phyloP scores from a whole-genome alignment of 345 rosid genomes.

The Citrus hindsii region DNA sequence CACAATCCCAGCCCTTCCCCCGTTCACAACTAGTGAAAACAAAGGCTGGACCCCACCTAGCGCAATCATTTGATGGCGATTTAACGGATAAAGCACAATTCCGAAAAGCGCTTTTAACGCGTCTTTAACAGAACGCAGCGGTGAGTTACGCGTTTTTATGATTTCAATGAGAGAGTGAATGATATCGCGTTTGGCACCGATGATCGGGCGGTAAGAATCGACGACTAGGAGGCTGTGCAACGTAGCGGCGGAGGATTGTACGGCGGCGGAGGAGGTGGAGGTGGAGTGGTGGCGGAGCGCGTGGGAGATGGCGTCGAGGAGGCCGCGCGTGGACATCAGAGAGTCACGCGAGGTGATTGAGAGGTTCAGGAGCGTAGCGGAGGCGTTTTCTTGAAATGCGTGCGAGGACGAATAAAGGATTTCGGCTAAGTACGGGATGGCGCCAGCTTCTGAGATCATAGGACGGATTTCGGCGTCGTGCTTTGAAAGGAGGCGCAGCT shows the following conservation, averaged over 20 bases:
- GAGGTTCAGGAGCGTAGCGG: slow-evolving; percentile 79
- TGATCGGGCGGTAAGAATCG: slow-evolving; percentile 73
- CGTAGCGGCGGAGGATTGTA: slow-evolving; percentile 83
- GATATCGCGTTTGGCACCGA: slow-evolving; percentile 88
- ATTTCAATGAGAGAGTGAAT: slow-evolving; percentile 69
- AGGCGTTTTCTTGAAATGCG: slow-evolving; percentile 73
- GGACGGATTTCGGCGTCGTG: slow-evolving; percentile 70
- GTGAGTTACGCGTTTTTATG: slow-evolving; percentile 44
- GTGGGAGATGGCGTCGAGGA: slow-evolving; percentile 88
- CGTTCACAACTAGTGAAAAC: slow-evolving; percentile 62
- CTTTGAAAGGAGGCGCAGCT: slow-evolving; percentile 73
- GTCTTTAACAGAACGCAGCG: slow-evolving; percentile 74
- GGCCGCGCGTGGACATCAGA: slow-evolving; percentile 78
- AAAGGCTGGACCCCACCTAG: slow-evolving; percentile 64
- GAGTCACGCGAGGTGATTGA: slow-evolving; percentile 67
- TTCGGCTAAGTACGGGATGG: slow-evolving; percentile 79
- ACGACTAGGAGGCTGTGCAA: slow-evolving; percentile 68
- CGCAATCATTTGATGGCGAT: slow-evolving; percentile 56
- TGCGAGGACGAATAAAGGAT: slow-evolving; percentile 67
- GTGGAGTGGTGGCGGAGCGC: slow-evolving; percentile 60
- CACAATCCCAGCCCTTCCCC: slow-evolving; percentile 75
- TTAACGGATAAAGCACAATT: slow-evolving; percentile 60
- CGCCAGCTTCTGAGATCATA: slow-evolving; percentile 69
- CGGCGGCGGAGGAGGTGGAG: slow-evolving; percentile 55
- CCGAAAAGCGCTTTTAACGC: slow-evolving; percentile 85